phyloP scores from a whole-genome alignment of 176 grass and related monocot genomes.

The Guadua angustifolia region DNA sequence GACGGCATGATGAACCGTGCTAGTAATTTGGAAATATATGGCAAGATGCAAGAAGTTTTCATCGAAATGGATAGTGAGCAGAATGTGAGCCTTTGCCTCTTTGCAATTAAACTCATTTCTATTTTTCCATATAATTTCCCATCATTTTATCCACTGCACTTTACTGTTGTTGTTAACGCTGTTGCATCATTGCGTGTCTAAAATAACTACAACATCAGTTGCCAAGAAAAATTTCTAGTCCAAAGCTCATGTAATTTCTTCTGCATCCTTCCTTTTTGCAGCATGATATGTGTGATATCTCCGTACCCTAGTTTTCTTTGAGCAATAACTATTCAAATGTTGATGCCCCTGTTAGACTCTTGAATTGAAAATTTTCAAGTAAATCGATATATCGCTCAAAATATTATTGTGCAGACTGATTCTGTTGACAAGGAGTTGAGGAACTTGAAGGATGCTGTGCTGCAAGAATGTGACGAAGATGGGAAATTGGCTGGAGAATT shows the following conservation, averaged over 20 bases:
- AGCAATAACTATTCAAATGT: background rate
- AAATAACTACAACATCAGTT: background rate
- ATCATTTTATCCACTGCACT: background rate
- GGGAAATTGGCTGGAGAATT: conserved; percentile 48
- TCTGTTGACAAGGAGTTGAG: conserved; percentile 68
- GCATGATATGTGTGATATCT: background rate
- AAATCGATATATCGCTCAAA: background rate
- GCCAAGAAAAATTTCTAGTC: background rate
- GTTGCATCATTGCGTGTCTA: background rate
- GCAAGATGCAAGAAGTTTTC: conserved; percentile 90
- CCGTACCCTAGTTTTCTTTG: background rate
- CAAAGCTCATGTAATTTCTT: background rate
- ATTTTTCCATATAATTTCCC: background rate
- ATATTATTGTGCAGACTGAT: conserved; percentile 47
- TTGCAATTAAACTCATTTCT: conserved; percentile 29
- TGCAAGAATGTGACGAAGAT: conserved; percentile 44
- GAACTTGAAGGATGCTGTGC: conserved; percentile 73
- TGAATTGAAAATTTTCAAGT: background rate
- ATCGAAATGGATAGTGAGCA: conserved; percentile 59
- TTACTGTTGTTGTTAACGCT: background rate
- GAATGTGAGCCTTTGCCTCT: conserved; percentile 42
- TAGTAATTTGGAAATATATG: conserved; percentile 79
- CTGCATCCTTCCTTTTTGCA: background rate
- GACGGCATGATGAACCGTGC: conserved; percentile 59
- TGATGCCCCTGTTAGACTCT: background rate